Conservation (phyloP, 345 rosid genomes). For the Microcos paniculata region DNA sequence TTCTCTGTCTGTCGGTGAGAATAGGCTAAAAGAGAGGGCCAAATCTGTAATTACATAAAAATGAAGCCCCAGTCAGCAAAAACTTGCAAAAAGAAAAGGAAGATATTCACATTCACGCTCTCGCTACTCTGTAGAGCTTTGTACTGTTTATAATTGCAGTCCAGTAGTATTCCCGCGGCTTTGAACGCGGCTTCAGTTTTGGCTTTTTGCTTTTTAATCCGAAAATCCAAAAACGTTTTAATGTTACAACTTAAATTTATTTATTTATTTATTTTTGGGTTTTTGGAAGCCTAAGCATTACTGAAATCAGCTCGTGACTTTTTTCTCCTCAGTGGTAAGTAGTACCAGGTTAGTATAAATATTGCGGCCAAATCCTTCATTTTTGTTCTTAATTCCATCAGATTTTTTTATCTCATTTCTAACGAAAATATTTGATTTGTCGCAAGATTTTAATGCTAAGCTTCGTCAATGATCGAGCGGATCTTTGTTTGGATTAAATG, state of each 20-base stretch:
- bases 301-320: neutral
- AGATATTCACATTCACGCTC: neutral
- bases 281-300: neutral
- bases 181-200: slow-evolving; percentile 56
- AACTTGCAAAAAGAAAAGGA: neutral
- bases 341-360: neutral
- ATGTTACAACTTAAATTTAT: neutral
- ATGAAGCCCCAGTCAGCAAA: neutral
- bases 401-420: neutral
- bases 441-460: neutral
- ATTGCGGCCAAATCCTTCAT: neutral
- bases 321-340: neutral
- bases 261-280: neutral
- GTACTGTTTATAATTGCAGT: neutral
- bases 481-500: slow-evolving; percentile 33
- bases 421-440: neutral
- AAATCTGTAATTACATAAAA: slow-evolving; percentile 11
- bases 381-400: neutral
- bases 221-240: neutral
- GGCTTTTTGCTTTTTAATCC: slow-evolving; percentile 22
- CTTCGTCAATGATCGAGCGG: slow-evolving; percentile 2
- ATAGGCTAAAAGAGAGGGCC: slow-evolving; percentile 2
- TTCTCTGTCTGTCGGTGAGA: slow-evolving; percentile 33
- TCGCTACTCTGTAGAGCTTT: neutral
- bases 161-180: slow-evolving; percentile 38